These are phyloP conservation scores for Fonsecaea erecta DNA, from an alignment of 2,329 filamentous ascomycete genomes.

Conservation along the genomic window DNA sequence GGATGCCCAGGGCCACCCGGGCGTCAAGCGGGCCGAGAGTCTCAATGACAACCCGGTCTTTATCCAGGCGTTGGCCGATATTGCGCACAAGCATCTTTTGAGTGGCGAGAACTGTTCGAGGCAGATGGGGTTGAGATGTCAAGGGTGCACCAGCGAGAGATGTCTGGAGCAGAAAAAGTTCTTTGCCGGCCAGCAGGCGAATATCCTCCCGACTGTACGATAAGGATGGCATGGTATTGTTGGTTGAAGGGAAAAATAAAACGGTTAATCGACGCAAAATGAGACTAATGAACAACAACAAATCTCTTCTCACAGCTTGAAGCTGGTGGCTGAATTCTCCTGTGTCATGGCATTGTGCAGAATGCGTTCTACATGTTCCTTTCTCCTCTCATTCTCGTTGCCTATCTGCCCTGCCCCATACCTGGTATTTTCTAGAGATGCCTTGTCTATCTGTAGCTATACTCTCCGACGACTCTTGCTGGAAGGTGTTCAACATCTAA, in stretches of 20 bases:
- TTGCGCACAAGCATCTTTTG: conserved; percentile 79
- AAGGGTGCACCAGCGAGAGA: conserved; percentile 86
- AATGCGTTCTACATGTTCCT: neutral
- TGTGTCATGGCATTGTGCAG: neutral
- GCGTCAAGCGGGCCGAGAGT: conserved; percentile 88
- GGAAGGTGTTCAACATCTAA: no score
- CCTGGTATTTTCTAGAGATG: no score
- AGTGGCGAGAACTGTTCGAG: conserved; percentile 72
- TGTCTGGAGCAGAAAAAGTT: conserved; percentile 76
- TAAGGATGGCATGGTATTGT: conserved; percentile 10
- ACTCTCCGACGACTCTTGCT: no score
- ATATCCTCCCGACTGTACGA: conserved; percentile 30
- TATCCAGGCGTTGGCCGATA: conserved; percentile 84
- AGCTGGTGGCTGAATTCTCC: neutral
- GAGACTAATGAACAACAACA: neutral
- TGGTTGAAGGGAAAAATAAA: neutral
- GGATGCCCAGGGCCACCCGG: conserved; percentile 65
- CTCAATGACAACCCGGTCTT: conserved; percentile 90
- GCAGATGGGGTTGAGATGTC: conserved; percentile 90
- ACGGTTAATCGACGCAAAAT: neutral
- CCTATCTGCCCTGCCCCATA: neutral
- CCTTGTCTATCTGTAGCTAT: no score
- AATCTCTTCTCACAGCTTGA: neutral
- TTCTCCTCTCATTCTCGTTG: neutral
- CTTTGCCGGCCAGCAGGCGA: conserved; percentile 54